phyloP scores from a whole-genome alignment of 2,329 filamentous ascomycete genomes.

The Scolecobasidium constrictum region DNA sequence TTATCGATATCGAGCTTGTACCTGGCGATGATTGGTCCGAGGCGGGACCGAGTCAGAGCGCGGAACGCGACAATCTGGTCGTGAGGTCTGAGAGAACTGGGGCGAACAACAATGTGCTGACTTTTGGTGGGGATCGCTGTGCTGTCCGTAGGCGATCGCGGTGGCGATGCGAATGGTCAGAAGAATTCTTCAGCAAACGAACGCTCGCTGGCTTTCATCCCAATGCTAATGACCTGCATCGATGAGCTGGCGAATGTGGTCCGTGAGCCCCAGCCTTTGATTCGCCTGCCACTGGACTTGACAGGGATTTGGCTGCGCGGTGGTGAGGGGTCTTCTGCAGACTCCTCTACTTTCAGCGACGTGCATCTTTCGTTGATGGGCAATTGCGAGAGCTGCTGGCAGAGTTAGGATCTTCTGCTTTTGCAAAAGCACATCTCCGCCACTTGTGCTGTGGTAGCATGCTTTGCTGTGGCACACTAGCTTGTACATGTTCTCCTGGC shows the following conservation, averaged over 20 bases:
- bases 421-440: too few relatives aligned
- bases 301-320: constrained; percentile 1
- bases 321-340: constrained; percentile 5
- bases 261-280: constrained; percentile 2
- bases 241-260: constrained; percentile 4
- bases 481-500: too few relatives aligned
- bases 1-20: constrained; percentile 5
- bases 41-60: not conserved
- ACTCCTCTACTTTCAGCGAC: not conserved
- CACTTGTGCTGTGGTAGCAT: too few relatives aligned
- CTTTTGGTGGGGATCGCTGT: too few relatives aligned
- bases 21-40: not conserved
- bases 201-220: not conserved
- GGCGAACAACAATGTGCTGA: too few relatives aligned
- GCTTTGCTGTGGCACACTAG: too few relatives aligned
- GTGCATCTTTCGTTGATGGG: not conserved
- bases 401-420: too few relatives aligned
- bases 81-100: not conserved
- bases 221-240: constrained; percentile 1
- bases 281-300: constrained; percentile 5
- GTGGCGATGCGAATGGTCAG: not conserved
- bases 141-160: not conserved
- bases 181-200: not conserved
- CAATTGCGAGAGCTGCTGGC: not conserved
- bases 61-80: too few relatives aligned